Conservation (phyloP, 2,329 filamentous ascomycete genomes). For the Penicillium brasilianum region DNA sequence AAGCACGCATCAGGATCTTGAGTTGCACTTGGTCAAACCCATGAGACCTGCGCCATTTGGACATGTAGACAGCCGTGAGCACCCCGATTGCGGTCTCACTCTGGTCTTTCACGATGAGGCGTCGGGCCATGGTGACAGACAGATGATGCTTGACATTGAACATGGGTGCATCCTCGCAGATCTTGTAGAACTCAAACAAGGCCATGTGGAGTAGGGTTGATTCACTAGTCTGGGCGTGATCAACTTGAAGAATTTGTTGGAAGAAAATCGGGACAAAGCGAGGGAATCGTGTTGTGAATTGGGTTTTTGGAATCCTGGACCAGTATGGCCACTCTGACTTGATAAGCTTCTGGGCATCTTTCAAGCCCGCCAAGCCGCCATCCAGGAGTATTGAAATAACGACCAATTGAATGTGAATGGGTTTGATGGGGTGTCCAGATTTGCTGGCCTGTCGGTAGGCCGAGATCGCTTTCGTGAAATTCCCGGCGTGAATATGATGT, state of each 20-base stretch:
- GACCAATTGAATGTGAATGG: conserved; percentile 44
- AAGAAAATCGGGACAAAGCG: conserved; percentile 43
- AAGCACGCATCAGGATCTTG: conserved; percentile 46
- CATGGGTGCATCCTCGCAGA: conserved; percentile 40
- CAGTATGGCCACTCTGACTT: conserved; percentile 35
- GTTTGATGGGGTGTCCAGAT: conserved; percentile 38
- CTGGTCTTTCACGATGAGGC: conserved; percentile 34
- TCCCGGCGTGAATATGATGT: conserved; percentile 45
- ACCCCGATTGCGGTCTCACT: conserved; percentile 40
- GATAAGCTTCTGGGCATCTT: conserved; percentile 40
- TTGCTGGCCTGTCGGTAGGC: conserved; percentile 38
- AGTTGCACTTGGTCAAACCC: conserved; percentile 45
- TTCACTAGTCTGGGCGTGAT: conserved; percentile 23
- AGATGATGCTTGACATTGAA: conserved; percentile 45
- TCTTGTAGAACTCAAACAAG: conserved; percentile 46
- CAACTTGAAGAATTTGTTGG: conserved; percentile 39
- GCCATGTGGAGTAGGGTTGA: conserved; percentile 41
- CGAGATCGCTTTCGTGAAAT: conserved; percentile 38
- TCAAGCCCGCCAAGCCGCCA: conserved; percentile 30
- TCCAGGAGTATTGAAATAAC: conserved; percentile 43
- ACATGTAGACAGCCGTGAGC: conserved; percentile 43
- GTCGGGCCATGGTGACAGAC: conserved; percentile 35
- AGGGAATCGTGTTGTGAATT: conserved; percentile 30
- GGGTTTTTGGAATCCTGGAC: conserved; percentile 14
- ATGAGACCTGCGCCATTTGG: conserved; percentile 39